A percentile compares a stretch with the other conserved stretches of the same genome.
phyloP scores from a whole-genome alignment of 1,139 yeast genomes.

The Barnettozyma hawaiiensis region DNA sequence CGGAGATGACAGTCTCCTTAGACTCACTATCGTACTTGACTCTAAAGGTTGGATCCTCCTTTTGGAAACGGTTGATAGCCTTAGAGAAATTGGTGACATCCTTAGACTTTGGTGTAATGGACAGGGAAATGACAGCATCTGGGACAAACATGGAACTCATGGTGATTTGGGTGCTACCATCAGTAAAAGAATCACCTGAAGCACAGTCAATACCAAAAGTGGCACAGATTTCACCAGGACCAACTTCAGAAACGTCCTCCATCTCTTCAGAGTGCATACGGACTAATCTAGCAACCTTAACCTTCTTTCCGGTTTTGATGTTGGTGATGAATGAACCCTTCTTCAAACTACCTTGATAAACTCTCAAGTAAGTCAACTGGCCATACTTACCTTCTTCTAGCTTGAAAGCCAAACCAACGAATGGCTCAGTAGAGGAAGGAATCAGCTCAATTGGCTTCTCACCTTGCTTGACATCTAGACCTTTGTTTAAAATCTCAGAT shows the following conservation, averaged over 20 bases:
- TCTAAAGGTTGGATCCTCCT: slow-evolving; percentile 97
- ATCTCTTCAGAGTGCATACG: slow-evolving; percentile 98
- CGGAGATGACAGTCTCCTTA: slow-evolving; percentile 92
- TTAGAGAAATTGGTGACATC: slow-evolving; percentile 89
- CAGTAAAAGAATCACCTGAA: slow-evolving; percentile 97
- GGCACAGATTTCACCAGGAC: slow-evolving; percentile 98
- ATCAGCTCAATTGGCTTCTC: slow-evolving; percentile 71
- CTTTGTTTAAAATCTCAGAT: slow-evolving; percentile 84
- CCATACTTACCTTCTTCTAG: slow-evolving; percentile 98
- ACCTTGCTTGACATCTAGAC: slow-evolving; percentile 66
- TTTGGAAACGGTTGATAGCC: slow-evolving; percentile 95
- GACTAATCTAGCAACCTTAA: slow-evolving; percentile 90
- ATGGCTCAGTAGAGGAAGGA: slow-evolving; percentile 73
- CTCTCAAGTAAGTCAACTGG: slow-evolving; percentile 93
- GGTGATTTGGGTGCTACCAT: slow-evolving; percentile 69
- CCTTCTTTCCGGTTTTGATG: slow-evolving; percentile 87
- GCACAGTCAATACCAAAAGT: slow-evolving; percentile 99
- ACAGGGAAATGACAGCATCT: slow-evolving; percentile 92
- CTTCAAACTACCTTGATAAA: slow-evolving; percentile 90
- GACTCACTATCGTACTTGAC: slow-evolving; percentile 88
- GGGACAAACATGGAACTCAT: slow-evolving; percentile 99
- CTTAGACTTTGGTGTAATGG: slow-evolving; percentile 82
- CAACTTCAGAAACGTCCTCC: slow-evolving; percentile 95
- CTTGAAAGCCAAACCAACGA: slow-evolving; percentile 95
- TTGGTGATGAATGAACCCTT: slow-evolving; percentile 89